Evolutionary conservation across 805 yeast genomes (phyloP), one percentile per base, ranked within the genome.

Genomic region (Candida nanaspora): DNA sequence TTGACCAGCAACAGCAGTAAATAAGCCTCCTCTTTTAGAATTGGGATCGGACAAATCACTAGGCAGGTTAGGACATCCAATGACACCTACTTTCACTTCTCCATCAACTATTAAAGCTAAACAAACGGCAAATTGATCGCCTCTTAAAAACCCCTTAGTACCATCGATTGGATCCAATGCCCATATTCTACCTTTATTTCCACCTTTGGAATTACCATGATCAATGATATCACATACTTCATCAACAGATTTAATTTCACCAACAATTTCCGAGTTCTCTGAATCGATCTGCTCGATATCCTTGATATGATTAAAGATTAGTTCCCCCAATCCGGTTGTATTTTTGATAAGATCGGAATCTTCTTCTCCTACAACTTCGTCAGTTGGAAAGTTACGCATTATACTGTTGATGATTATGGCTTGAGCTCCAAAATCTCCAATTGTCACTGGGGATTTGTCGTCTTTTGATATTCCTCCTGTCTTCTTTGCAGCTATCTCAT

Each of bases 81-180:
- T 86, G 21, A 86, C 94, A 38, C 98, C 98, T 37, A 93, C 71
- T 45, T 82, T 80, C 1, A 87, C 95, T 38, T 76, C 69, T 13
- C 96, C 95, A 54, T 89, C 83, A 25, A 80, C 94, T 36, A 93
- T 80, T 49, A 93, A 66, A 0, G 95, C 97, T 35, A 93, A 68
- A 57, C 99, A 93, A 1, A 93, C 95, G 2, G 98, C 97, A 61
- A 87, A 93, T 58, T 93, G 99, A 48, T 89, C 97, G 36, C 96
- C 95, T 56, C 99, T 73, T 41, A 93, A 66, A 58, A 93, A 93
- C 0, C 99, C 99, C 59, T 82, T 93, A 18, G 99, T 93, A 7
- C 99, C 99, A 57, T 93, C 99, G 46, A 93, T 89, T 31, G 99
- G 99, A 56, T 93, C 99, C 54, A 93, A 66, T 1, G 97, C 95